phyloP scores from a whole-genome alignment of 2,329 filamentous ascomycete species.

The Macrophomina phaseolina region DNA sequence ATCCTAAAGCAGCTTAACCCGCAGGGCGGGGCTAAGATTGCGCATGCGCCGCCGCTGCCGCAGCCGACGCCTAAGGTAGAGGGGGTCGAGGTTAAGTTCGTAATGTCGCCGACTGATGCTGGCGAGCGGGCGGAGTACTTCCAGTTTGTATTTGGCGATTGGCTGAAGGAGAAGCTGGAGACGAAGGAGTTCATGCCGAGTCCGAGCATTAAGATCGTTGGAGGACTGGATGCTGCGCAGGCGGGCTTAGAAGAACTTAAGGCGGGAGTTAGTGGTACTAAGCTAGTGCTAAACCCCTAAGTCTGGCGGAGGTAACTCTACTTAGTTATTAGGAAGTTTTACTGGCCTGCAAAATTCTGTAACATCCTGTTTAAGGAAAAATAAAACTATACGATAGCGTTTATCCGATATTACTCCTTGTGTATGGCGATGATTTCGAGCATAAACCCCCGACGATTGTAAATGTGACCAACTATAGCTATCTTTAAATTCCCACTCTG shows the following conservation, averaged over 20 bases:
- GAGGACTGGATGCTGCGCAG: constrained; percentile 30
- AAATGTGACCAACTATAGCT: neutral
- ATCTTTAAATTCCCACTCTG: neutral
- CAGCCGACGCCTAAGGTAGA: constrained; percentile 28
- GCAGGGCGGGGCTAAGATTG: constrained; percentile 29
- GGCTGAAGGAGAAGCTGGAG: constrained; percentile 33
- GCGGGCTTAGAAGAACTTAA: constrained; percentile 34
- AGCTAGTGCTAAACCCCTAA: constrained; percentile 39
- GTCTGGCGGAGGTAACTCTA: neutral
- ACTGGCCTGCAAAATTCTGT: no score
- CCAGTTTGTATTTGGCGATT: constrained; percentile 31
- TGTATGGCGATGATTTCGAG: no score
- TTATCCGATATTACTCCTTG: no score
- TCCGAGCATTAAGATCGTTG: constrained; percentile 33
- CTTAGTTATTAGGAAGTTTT: no score
- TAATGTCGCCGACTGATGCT: constrained; percentile 29
- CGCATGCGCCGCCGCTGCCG: constrained; percentile 26
- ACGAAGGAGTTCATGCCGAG: constrained; percentile 33
- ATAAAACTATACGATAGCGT: no score
- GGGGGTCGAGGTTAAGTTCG: constrained; percentile 32
- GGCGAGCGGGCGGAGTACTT: constrained; percentile 29
- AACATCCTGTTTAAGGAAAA: neutral
- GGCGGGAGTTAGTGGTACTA: constrained; percentile 33
- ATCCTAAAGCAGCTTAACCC: constrained; percentile 31
- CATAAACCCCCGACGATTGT: no score